Evolutionary conservation across 179 eudicot species (phyloP), one percentile per base, ranked within the genome.

Genomic region (Drosera spatulata): DNA sequence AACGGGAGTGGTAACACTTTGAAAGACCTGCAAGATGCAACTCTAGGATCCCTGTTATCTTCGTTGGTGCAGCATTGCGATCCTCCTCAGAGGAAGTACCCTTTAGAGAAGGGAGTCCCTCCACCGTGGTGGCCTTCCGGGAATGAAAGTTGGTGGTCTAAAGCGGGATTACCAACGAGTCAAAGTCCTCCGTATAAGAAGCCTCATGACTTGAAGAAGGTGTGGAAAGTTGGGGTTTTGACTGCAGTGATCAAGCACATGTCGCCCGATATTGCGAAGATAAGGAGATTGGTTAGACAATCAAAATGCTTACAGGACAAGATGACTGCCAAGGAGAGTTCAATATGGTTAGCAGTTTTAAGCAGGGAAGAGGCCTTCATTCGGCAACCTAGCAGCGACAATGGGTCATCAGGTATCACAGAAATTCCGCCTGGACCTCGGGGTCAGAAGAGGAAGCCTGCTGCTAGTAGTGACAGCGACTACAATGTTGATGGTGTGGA

Each of bases 101-200:
- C 81, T 0, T 59, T 77, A 50, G 81, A 77, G 67, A 73, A 67
- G 58, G 75, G 75, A 9, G 44, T 66, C 50, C 72, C 77, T 41
- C 81, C 81, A 6, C 77, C 77, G 6, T 77, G 81, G 81, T 77
- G 81, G 81, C 81, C 81, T 40, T 65, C 72, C 0, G 81, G 81
- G 42, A 67, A 64, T 33, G 81, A 77, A 54, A 74, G 66, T 41
- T 77, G 81, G 81, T 77, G 81, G 81, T 6, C 43, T 2, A 64
- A 61, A 55, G 50, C 69, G 33, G 75, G 75, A 10, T 56, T 77
- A 41, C 62, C 68, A 3, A 56, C 59, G 65, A 74, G 59, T 58
- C 74, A 69, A 44, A 56, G 59, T 22, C 77, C 77, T 41, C 81
- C 77, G 9, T 77, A 77, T 54, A 77, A 73, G 63, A 77, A 77